A percentile compares a stretch with the other conserved stretches of the same genome.
phyloP scores from a whole-genome alignment of 169 alveolate genomes.

The Plasmodium fragile region DNA sequence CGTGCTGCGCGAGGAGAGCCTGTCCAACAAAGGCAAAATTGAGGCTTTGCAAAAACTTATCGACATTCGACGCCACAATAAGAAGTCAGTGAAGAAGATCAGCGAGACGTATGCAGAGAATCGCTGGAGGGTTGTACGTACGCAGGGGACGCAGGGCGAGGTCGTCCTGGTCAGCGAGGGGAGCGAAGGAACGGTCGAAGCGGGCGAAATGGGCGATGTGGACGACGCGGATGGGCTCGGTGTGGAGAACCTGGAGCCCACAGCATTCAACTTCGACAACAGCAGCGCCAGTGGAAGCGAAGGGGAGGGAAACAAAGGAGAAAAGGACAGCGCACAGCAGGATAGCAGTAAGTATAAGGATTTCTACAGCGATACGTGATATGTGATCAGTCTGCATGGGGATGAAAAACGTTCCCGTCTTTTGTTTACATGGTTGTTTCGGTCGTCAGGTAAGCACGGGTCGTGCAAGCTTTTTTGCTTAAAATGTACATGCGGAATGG shows the following conservation, averaged over 20 bases:
- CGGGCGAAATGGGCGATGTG: neutral
- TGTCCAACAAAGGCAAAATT: conserved; percentile 22
- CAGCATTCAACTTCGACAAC: conserved; percentile 7
- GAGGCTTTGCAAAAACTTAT: conserved; percentile 33
- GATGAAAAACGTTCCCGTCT: neutral
- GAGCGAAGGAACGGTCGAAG: neutral
- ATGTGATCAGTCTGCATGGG: neutral
- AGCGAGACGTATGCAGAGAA: conserved; percentile 48
- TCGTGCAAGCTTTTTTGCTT: neutral
- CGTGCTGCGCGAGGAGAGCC: neutral
- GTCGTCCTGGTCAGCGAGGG: conserved; percentile 25
- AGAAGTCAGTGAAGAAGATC: conserved; percentile 5
- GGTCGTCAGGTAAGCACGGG: neutral
- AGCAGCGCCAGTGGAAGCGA: neutral
- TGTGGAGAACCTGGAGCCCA: neutral
- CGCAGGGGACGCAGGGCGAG: neutral
- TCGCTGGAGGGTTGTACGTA: conserved; percentile 53
- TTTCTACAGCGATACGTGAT: conserved; percentile 10
- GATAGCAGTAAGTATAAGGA: neutral
- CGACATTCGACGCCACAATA: conserved; percentile 57
- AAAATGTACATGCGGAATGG: neutral
- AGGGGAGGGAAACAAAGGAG: neutral
- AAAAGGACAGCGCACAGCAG: neutral
- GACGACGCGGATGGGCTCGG: neutral
- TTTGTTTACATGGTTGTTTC: too few species aligned